These are phyloP conservation scores for Monosporozyma aerobia DNA, from an alignment of 805 yeast genomes.

Conservation along the genomic window DNA sequence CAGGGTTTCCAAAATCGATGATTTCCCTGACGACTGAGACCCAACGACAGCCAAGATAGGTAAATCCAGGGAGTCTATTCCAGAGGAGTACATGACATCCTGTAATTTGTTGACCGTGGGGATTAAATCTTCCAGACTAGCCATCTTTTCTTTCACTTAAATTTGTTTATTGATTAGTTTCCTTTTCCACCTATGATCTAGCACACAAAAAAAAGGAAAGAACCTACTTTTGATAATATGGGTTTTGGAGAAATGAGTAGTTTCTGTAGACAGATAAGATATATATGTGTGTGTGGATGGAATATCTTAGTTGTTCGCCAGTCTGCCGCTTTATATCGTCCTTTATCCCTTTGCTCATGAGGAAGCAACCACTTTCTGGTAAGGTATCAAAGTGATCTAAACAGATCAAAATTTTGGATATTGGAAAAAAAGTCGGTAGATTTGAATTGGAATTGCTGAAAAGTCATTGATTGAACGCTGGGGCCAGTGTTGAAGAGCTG, in stretches of 20 bases:
- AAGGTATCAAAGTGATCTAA: not conserved
- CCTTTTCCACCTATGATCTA: not conserved
- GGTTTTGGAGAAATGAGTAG: no score
- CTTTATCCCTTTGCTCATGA: not conserved
- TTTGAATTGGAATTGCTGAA: not conserved
- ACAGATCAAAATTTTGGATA: not conserved
- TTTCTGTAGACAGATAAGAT: not conserved
- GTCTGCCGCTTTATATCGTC: not conserved
- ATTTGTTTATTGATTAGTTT: not conserved
- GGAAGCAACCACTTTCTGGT: not conserved
- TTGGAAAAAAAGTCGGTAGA: not conserved
- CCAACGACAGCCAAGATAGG: slow-evolving; percentile 96
- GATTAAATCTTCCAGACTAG: slow-evolving; percentile 40
- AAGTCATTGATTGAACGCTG: not conserved
- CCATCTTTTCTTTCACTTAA: slow-evolving; percentile 13
- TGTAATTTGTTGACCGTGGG: slow-evolving; percentile 83
- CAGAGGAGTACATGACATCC: slow-evolving; percentile 97
- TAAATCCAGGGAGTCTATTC: slow-evolving; percentile 79
- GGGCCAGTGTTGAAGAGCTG: no score
- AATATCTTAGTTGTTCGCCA: no score
- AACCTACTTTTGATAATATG: no score
- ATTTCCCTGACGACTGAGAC: slow-evolving; percentile 93
- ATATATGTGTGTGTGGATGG: not conserved
- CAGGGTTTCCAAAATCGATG: slow-evolving; percentile 87
- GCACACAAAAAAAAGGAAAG: not conserved